A percentile compares a stretch with the other conserved stretches of the same genome.
Conservation (phyloP, 805 yeast genomes). For the Yarrowia sp. region DNA sequence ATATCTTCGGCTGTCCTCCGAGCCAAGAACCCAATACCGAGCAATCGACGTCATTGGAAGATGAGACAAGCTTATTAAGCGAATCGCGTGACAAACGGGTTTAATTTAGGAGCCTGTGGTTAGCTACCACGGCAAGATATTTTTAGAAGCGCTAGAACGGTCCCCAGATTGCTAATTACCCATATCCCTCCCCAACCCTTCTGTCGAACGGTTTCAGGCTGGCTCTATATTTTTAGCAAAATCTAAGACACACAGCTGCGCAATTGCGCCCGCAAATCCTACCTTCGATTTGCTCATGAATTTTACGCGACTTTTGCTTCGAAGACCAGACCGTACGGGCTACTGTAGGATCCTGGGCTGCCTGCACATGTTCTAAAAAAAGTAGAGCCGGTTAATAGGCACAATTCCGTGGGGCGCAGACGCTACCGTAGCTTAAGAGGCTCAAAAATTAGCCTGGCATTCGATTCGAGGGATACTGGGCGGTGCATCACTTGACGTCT, state of each 20-base stretch:
- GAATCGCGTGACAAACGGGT: no score
- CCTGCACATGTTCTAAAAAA: background rate
- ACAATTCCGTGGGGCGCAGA: background rate
- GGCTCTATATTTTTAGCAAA: background rate
- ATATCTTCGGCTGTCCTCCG: no score
- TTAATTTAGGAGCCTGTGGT: no score
- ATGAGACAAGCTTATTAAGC: no score
- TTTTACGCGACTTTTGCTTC: background rate
- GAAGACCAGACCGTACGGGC: background rate
- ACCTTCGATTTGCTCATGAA: background rate
- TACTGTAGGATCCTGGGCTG: no score
- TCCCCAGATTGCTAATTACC: background rate
- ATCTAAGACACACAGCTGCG: background rate
- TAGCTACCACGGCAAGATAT: no score
- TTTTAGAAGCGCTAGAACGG: background rate
- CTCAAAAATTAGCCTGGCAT: no score
- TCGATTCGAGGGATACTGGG: no score
- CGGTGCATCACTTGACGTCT: no score
- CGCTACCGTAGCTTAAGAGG: no score
- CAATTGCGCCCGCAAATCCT: background rate
- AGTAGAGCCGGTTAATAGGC: background rate
- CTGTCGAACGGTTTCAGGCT: background rate
- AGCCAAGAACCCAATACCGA: no score
- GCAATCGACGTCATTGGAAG: no score
- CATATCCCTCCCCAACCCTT: background rate